phyloP scores from a whole-genome alignment of 2,329 filamentous ascomycete genomes.

The Blumeriella jaapii region DNA sequence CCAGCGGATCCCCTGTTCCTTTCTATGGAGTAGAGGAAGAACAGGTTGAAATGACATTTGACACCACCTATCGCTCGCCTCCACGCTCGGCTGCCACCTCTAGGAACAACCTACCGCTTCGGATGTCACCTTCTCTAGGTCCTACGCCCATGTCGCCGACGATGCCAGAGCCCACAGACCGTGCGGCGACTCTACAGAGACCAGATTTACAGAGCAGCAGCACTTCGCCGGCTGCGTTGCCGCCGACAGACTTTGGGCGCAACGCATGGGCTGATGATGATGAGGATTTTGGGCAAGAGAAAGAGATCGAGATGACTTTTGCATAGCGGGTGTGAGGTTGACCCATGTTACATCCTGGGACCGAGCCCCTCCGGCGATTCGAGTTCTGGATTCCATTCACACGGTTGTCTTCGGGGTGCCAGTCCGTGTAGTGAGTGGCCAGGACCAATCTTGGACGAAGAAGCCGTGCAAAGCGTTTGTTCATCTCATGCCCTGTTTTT shows the following conservation, averaged over 20 bases:
- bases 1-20: constrained; percentile 8
- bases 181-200: constrained; percentile 16
- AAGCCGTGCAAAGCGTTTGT: too few relatives aligned
- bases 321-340: too few relatives aligned
- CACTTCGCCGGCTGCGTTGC: constrained; percentile 39
- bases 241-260: constrained; percentile 27
- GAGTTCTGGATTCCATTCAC: too few relatives aligned
- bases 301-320: constrained; percentile 74
- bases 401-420: too few relatives aligned
- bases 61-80: constrained; percentile 38
- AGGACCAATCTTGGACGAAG: too few relatives aligned
- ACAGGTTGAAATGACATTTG: constrained; percentile 60
- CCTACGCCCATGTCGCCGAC: constrained; percentile 1
- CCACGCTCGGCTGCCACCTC: constrained; percentile 14
- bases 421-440: too few relatives aligned
- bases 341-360: too few relatives aligned
- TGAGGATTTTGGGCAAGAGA: constrained; percentile 58
- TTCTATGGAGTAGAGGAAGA: constrained; percentile 26
- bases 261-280: constrained; percentile 66
- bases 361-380: too few relatives aligned
- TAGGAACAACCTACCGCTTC: constrained; percentile 10
- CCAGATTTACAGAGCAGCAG: constrained; percentile 35
- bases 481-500: too few relatives aligned
- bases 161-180: constrained; percentile 8
- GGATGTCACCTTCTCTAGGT: constrained; percentile 1